phyloP scores from a whole-genome alignment of 331 rosid genomes.

The Phaseolus coccineus region DNA sequence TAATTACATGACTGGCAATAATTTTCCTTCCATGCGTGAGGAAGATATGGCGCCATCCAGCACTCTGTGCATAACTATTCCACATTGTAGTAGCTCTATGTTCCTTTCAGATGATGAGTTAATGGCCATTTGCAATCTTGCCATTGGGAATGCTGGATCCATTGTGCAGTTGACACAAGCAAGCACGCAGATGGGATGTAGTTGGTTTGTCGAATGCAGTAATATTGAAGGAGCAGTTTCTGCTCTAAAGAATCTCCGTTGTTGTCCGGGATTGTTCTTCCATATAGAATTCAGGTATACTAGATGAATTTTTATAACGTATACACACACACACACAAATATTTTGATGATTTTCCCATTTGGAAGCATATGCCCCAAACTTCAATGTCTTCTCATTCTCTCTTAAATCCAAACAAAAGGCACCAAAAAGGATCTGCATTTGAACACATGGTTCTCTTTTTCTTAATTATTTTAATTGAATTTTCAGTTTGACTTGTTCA shows the following conservation, averaged over 20 bases:
- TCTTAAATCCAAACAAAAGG: constrained; percentile 5
- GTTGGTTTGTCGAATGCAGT: constrained; percentile 85
- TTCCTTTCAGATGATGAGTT: constrained; percentile 72
- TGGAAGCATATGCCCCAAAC: constrained; percentile 22
- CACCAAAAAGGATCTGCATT: constrained; percentile 23
- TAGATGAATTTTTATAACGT: constrained; percentile 18
- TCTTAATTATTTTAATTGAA: constrained; percentile 9
- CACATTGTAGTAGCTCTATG: constrained; percentile 55
- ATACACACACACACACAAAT: neutral
- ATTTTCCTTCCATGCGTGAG: constrained; percentile 53
- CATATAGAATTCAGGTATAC: constrained; percentile 78
- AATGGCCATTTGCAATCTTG: constrained; percentile 69
- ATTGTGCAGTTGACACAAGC: constrained; percentile 66
- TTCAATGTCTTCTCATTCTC: constrained; percentile 19
- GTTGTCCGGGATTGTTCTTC: constrained; percentile 77
- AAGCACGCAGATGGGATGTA: constrained; percentile 64
- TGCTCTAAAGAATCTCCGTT: constrained; percentile 65
- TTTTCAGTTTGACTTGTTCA: constrained; percentile 23
- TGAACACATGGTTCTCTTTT: constrained; percentile 2
- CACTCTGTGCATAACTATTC: constrained; percentile 67
- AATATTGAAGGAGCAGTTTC: constrained; percentile 69
- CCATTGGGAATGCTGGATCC: constrained; percentile 66
- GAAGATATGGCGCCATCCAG: constrained; percentile 66
- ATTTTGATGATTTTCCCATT: constrained; percentile 20
- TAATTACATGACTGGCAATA: constrained; percentile 57